Evolutionary conservation across 1,284 basidiomycete species (phyloP), one percentile per base, ranked within the genome.

Genomic region (Polyporus tsugae): DNA sequence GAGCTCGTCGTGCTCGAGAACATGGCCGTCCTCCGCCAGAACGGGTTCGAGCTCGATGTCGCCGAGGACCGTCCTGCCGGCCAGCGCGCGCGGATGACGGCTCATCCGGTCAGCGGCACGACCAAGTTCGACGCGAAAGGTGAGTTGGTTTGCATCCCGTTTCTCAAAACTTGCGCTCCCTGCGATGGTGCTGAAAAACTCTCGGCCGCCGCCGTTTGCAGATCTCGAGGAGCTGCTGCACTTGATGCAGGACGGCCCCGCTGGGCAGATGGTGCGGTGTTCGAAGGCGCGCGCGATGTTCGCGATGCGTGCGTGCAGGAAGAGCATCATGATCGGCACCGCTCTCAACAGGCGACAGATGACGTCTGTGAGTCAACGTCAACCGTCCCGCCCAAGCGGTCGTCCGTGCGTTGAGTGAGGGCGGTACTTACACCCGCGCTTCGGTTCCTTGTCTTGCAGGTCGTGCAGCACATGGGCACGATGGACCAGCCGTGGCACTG

Each of bases 401-500:
- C 9, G 39, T 17, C 17, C 11, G 13, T 46, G 44, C 29, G 17
- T 35, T 13, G 42, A 17, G 9, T 25, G 42, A 29, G 5, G 6
- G 11, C 10, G 25, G 6, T 35, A 36, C 63, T 64, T 38, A 64
- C 41, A 10, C n/a, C 4, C 36, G 22, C 42, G 58, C 35, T 36
- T 64, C 68, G 68, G 38, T 49, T 57, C 73, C 44, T 53, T 41
- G n/a, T 29, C 59, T 52, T 63, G 17, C 65, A 96, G 94, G 89
- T 99, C 67, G 84, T 99, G 1, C 87, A 87, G 60, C 95, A 99
- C 79, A 98, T 99, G 96, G 95, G 95, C 49, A 92, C 87, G 7
- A 96, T 99, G 84, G 95, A 98, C 74, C 96, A 98, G 76, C 98
- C 97, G 0, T 99, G 98, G 96, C 95, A 97, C 70, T 99, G 97